Evolutionary conservation across 106 monocot genomes (phyloP).

Genomic region (Triglochin maritima): DNA sequence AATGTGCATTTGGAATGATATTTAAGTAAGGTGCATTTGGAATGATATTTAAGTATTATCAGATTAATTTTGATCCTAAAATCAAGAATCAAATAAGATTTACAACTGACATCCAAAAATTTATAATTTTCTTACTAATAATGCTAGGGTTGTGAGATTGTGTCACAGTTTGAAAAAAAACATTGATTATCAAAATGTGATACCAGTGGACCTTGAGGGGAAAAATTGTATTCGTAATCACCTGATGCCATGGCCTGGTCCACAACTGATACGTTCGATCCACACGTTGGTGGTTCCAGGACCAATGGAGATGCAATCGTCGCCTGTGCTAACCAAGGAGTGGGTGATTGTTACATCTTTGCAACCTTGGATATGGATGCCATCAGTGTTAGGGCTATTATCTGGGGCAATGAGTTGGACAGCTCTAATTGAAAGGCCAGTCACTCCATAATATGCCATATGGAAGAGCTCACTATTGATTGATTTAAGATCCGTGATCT

Average conservation of each 20-base stretch:
- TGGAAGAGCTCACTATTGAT: slow-evolving; percentile 11
- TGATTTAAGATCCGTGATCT: slow-evolving; percentile 8
- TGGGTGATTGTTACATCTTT: slow-evolving; percentile 2
- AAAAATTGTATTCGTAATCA: neutral
- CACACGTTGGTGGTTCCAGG: slow-evolving; percentile 11
- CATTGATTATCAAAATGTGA: too few relatives aligned
- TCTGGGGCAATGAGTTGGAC: slow-evolving; percentile 7
- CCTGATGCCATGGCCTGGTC: slow-evolving; percentile 18
- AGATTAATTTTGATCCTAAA: neutral
- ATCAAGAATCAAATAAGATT: neutral
- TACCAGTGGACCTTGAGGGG: too few relatives aligned
- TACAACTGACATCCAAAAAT: neutral
- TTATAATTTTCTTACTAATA: too few relatives aligned
- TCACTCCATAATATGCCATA: neutral
- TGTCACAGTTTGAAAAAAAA: too few relatives aligned
- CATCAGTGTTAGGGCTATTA: slow-evolving; percentile 17
- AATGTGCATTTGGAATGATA: too few relatives aligned
- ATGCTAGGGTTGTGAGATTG: too few relatives aligned
- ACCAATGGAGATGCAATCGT: slow-evolving; percentile 15
- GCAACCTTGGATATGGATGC: slow-evolving; percentile 4
- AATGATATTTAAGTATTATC: neutral
- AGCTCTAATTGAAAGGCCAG: neutral
- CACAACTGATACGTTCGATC: slow-evolving; percentile 7
- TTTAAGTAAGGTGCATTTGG: too few relatives aligned
- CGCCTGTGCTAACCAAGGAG: slow-evolving; percentile 2